phyloP scores from a whole-genome alignment of 352 stramenopile genomes.

The Phytophthora macrochlamydospora region DNA sequence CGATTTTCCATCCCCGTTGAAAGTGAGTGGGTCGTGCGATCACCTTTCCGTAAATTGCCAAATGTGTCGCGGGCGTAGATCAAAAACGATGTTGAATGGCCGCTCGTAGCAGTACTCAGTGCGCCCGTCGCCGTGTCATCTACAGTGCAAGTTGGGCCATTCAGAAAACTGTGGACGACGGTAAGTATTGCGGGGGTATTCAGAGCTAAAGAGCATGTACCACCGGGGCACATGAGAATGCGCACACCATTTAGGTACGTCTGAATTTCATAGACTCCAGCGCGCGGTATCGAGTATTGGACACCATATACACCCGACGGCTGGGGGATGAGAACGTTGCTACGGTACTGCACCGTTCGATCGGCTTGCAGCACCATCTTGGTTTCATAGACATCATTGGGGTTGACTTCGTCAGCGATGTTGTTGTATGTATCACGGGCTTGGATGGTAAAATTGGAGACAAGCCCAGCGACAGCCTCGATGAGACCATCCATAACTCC shows the following conservation, averaged over 20 bases:
- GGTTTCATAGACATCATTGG: slow-evolving; percentile 69
- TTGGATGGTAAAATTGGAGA: slow-evolving; percentile 95
- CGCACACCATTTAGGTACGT: slow-evolving; percentile 81
- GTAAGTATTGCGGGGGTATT: slow-evolving; percentile 66
- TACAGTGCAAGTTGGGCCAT: slow-evolving; percentile 88
- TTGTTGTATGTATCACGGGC: slow-evolving; percentile 96
- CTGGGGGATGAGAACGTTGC: slow-evolving; percentile 58
- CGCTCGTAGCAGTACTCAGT: slow-evolving; percentile 83
- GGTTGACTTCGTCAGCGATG: slow-evolving; percentile 50
- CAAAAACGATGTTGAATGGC: slow-evolving; percentile 83
- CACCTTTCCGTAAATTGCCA: slow-evolving; percentile 89
- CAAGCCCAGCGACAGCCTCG: slow-evolving; percentile 92
- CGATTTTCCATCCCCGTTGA: slow-evolving; percentile 83
- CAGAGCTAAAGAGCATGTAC: slow-evolving; percentile 49
- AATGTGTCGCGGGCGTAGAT: slow-evolving; percentile 93
- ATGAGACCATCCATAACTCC: slow-evolving; percentile 86
- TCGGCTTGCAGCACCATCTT: slow-evolving; percentile 77
- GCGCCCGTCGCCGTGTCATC: slow-evolving; percentile 70
- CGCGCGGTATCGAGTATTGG: slow-evolving; percentile 93
- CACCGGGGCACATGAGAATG: slow-evolving; percentile 91
- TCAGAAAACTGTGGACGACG: slow-evolving; percentile 90
- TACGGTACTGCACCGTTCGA: slow-evolving; percentile 80
- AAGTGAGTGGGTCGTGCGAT: slow-evolving; percentile 69
- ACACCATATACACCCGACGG: slow-evolving; percentile 89
- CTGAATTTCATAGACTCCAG: slow-evolving; percentile 87